Conservation (phyloP, 768 basidiomycete species). For the Candolleomyces eurysporus region DNA sequence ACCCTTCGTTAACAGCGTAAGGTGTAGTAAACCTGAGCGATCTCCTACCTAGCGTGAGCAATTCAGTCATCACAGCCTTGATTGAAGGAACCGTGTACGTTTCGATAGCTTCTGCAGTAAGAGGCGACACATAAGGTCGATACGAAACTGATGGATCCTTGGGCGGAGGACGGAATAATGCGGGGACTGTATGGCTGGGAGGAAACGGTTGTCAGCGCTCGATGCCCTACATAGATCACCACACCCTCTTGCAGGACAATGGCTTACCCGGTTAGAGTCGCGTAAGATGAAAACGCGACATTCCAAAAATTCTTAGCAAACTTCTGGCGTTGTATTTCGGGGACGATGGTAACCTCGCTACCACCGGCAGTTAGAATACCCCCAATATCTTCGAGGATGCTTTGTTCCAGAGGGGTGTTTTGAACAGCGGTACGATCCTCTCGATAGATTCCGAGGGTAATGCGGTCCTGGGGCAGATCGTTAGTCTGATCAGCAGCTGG, state of each 20-base stretch:
- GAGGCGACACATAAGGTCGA: conserved; percentile 23
- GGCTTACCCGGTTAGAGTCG: conserved; percentile 44
- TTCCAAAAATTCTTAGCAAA: conserved; percentile 69
- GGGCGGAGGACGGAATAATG: conserved; percentile 46
- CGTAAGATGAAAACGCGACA: conserved; percentile 48
- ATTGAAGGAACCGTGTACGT: conserved; percentile 34
- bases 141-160: conserved; percentile 37
- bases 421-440: conserved; percentile 33
- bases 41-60: conserved; percentile 31
- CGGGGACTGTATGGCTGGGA: conserved; percentile 42
- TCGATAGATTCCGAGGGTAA: conserved; percentile 56
- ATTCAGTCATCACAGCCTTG: conserved; percentile 38
- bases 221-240: conserved; percentile 9
- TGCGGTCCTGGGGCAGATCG: conserved; percentile 40
- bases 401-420: conserved; percentile 43
- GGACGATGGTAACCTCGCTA: conserved; percentile 41
- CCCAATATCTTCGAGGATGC: conserved; percentile 43
- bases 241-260: not conserved
- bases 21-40: not conserved
- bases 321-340: conserved; percentile 63
- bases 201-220: not conserved
- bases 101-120: conserved; percentile 29
- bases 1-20: not conserved
- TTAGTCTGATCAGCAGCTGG: not conserved
- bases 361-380: conserved; percentile 47